Evolutionary conservation across 176 grass and related monocot genomes (phyloP).

Genomic region (Coix lacrymajobi): DNA sequence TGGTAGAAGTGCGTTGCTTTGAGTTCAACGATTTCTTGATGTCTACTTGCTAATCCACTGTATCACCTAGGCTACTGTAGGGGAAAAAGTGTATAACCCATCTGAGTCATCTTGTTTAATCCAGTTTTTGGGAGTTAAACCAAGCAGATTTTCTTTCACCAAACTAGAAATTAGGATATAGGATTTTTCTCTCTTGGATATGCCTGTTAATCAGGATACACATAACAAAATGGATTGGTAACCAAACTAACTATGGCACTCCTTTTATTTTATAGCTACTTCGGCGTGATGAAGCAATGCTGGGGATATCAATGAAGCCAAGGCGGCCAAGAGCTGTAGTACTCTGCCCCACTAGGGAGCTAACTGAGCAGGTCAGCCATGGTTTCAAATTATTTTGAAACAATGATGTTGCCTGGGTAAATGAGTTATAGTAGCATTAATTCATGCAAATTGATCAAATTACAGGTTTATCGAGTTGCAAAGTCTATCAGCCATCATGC

Average conservation of each 20-base stretch:
- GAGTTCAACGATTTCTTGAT: not conserved
- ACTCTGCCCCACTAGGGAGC: slow-evolving; percentile 93
- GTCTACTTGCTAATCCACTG: not conserved
- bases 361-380: slow-evolving; percentile 74
- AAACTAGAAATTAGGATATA: not conserved
- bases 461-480: slow-evolving; percentile 82
- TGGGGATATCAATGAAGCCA: slow-evolving; percentile 81
- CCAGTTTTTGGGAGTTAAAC: not conserved
- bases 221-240: not conserved
- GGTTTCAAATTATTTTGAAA: not conserved
- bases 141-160: not conserved
- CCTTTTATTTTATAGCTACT: slow-evolving; percentile 53
- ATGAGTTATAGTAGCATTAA: not conserved
- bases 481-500: slow-evolving; percentile 96
- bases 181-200: not conserved
- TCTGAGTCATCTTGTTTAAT: not conserved
- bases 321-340: slow-evolving; percentile 78
- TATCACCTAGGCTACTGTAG: not conserved
- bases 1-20: not conserved
- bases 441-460: slow-evolving; percentile 8
- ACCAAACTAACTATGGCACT: not conserved
- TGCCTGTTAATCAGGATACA: not conserved
- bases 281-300: slow-evolving; percentile 61
- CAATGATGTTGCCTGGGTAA: not conserved
- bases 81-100: not conserved